Base-by-base conservation (phyloP, 768 basidiomycete genomes). In the Panaeolus cyanescens region DNA sequence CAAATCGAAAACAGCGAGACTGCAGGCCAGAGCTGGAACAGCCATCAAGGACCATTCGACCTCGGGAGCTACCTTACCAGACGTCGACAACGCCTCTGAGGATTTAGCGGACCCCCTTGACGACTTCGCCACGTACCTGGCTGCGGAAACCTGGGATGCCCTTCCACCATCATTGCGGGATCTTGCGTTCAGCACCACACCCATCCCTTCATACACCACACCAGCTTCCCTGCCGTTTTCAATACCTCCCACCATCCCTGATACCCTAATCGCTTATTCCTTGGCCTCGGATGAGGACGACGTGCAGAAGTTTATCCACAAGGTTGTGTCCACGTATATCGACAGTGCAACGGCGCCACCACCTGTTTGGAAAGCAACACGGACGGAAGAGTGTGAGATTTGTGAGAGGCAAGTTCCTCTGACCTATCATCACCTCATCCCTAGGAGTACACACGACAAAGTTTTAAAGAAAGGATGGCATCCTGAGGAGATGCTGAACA, bases 361-460 rank as follows among this genome's bases (percentile, higher is more conserved):
- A 10, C 83, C 83, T 0, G 72, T 77, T 7, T 87, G 85, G 85
- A 76, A 75, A 12, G 72, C 76, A 12, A 87, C 86, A 22, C 76
- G 85, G 6, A 79, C 80, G 28, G 73, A 63, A 17, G 81, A 82
- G 64, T 87, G 86, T 72, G 85, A 86, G 73, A 83, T 88, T 25
- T 88, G 86, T 68, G 78, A 79, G 63, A 76, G 85, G n/a, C 77
- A 76, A 55, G 78, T 85, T 2, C 83, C 81, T 10, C 71, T 87
- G 66, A 87, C 85, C 19, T 87, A 86, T 66, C 85, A 87, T 68
- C 85, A 87, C 61, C 77, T 87, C 31, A 84, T 87, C 45, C 85
- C 85, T 1, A 77, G 82, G 28, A 80, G 80, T 20, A 77, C 72
- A 17, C 85, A 88, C 61, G 72, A 75, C 2, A 87, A 85, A 68